phyloP scores from a whole-genome alignment of 805 yeast genomes.

The Zygoascus ofunaensis region DNA sequence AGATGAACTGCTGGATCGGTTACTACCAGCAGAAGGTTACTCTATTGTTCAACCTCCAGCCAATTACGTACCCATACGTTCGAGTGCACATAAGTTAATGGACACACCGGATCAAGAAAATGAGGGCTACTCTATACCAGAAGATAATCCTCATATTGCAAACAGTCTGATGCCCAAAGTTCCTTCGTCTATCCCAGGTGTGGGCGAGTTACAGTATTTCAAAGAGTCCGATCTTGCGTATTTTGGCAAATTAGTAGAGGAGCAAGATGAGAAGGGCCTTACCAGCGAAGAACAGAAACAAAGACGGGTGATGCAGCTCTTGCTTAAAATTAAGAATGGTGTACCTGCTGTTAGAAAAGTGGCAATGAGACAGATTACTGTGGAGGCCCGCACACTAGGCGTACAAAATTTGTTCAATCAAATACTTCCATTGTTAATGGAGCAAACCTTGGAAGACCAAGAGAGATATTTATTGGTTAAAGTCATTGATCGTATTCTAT shows the following conservation, averaged over 20 bases:
- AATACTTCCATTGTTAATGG: constrained; percentile 68
- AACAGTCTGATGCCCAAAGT: constrained; percentile 30
- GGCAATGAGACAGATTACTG: constrained; percentile 59
- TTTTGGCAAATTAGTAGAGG: constrained; percentile 50
- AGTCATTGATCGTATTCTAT: constrained; percentile 58
- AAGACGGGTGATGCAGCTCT: constrained; percentile 48
- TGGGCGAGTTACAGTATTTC: constrained; percentile 56
- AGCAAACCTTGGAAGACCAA: constrained; percentile 61
- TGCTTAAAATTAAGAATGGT: constrained; percentile 73
- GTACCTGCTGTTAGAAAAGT: constrained; percentile 55
- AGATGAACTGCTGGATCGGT: constrained; percentile 37
- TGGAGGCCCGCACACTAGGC: constrained; percentile 55
- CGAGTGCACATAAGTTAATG: constrained; percentile 31
- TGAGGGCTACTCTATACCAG: constrained; percentile 45
- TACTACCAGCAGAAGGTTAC: constrained; percentile 47
- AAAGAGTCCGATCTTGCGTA: constrained; percentile 62
- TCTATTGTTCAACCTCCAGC: constrained; percentile 37
- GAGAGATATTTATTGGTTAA: constrained; percentile 80
- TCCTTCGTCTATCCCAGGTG: constrained; percentile 53
- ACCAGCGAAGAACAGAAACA: constrained; percentile 50
- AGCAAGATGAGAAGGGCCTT: constrained; percentile 27
- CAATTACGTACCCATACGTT: constrained; percentile 33
- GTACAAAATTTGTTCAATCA: constrained; percentile 59
- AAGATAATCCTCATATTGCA: constrained; percentile 28
- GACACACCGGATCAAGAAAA: constrained; percentile 16